Evolutionary conservation across 2,329 filamentous ascomycete genomes (phyloP).

Genomic region (Colletotrichum coccodes): DNA sequence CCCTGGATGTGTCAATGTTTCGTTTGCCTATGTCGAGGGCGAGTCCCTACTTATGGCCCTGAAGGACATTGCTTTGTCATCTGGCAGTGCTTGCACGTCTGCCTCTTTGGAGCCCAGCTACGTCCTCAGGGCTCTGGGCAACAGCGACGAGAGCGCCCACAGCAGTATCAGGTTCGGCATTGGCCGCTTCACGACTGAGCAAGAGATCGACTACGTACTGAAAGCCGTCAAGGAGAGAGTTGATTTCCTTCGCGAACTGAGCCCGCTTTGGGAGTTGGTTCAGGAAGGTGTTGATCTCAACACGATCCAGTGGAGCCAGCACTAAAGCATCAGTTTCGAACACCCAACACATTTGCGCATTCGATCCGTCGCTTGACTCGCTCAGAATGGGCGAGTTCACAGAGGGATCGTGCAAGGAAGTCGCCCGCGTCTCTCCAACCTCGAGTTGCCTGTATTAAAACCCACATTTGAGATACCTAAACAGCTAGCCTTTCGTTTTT

Average conservation of each 20-base stretch:
- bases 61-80: constrained; percentile 97
- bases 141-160: constrained; percentile 96
- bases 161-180: constrained; percentile 98
- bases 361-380: background rate
- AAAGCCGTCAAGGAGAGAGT: constrained; percentile 94
- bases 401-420: background rate
- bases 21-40: constrained; percentile 97
- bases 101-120: constrained; percentile 97
- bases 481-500: constrained; percentile 31
- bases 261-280: constrained; percentile 96
- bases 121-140: constrained; percentile 91
- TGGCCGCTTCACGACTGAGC: constrained; percentile 93
- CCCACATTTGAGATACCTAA: constrained; percentile 33
- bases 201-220: constrained; percentile 96
- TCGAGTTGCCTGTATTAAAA: constrained; percentile 29
- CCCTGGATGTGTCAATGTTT: constrained; percentile 97
- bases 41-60: constrained; percentile 98
- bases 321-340: constrained; percentile 61
- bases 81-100: constrained; percentile 95
- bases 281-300: constrained; percentile 96
- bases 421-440: constrained; percentile 5
- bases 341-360: background rate
- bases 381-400: background rate
- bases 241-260: constrained; percentile 91
- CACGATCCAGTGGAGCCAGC: constrained; percentile 98